Percentiles rank a stretch among this genome's conserved stretches.
phyloP scores from a whole-genome alignment of 2,329 filamentous ascomycete species.

The Camillea tinctor region DNA sequence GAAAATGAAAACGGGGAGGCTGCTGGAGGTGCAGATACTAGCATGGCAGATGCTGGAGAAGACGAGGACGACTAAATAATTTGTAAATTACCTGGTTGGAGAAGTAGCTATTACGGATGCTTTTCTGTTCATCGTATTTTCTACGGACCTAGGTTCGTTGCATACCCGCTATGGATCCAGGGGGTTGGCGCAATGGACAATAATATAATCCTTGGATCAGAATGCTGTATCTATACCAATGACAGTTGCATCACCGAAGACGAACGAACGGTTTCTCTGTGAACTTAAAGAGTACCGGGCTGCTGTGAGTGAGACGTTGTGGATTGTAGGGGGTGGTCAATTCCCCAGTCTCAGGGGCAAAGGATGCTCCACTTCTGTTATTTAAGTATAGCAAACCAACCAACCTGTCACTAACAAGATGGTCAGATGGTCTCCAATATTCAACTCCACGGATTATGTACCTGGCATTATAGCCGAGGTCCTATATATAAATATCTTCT shows the following conservation, averaged over 20 bases:
- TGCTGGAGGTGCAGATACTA: conserved; percentile 29
- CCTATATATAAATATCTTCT: too few relatives aligned
- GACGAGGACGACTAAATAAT: conserved; percentile 31
- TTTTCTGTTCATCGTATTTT: not conserved
- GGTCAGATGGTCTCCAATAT: too few relatives aligned
- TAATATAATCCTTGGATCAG: not conserved
- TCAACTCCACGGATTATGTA: too few relatives aligned
- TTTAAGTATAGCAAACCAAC: too few relatives aligned
- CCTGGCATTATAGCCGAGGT: too few relatives aligned
- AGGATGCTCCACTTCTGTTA: too few relatives aligned
- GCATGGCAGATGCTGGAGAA: conserved; percentile 35
- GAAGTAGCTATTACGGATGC: not conserved
- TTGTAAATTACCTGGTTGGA: conserved; percentile 16
- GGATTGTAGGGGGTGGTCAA: too few relatives aligned
- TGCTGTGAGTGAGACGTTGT: too few relatives aligned
- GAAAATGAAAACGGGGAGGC: conserved; percentile 19
- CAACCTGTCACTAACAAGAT: too few relatives aligned
- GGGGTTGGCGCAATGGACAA: not conserved
- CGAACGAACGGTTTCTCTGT: not conserved
- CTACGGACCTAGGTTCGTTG: not conserved
- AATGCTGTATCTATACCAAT: not conserved
- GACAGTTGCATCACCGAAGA: not conserved
- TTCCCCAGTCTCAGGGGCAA: too few relatives aligned
- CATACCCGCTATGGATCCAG: not conserved
- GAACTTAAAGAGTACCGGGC: not conserved